These are phyloP conservation scores for Arthroderma sp. DNA, from an alignment of 2,329 filamentous ascomycete genomes.

Conservation along the genomic window DNA sequence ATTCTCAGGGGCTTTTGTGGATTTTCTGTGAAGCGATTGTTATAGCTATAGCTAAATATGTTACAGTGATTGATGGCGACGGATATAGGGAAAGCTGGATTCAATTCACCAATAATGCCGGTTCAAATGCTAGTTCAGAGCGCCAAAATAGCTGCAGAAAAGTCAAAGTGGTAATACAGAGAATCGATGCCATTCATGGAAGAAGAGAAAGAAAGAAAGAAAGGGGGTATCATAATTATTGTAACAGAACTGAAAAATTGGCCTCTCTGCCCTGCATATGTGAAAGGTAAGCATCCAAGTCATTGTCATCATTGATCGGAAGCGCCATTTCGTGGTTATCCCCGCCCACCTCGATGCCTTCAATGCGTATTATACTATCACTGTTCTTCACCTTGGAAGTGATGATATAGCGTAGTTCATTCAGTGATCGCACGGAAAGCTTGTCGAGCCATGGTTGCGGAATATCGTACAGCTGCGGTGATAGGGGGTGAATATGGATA, in stretches of 20 bases:
- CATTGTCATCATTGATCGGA: conserved; percentile 53
- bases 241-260: conserved; percentile 35
- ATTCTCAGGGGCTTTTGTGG: too few species aligned
- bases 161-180: too few species aligned
- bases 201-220: too few species aligned
- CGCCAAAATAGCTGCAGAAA: too few species aligned
- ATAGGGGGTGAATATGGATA: conserved; percentile 55
- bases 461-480: conserved; percentile 35
- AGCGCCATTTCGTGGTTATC: conserved; percentile 37
- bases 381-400: conserved; percentile 48
- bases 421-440: conserved; percentile 43
- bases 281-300: conserved; percentile 57
- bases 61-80: too few species aligned
- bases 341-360: conserved; percentile 52
- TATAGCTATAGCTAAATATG: too few species aligned
- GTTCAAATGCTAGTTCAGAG: too few species aligned
- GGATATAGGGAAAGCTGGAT: too few species aligned
- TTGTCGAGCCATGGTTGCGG: conserved; percentile 51
- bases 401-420: conserved; percentile 51
- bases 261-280: conserved; percentile 47
- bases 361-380: conserved; percentile 42
- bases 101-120: too few species aligned
- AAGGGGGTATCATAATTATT: background rate
- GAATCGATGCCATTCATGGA: too few species aligned
- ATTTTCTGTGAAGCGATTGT: too few species aligned